phyloP scores from a whole-genome alignment of 129 eudicot genomes.

The Saussurea involucrata region DNA sequence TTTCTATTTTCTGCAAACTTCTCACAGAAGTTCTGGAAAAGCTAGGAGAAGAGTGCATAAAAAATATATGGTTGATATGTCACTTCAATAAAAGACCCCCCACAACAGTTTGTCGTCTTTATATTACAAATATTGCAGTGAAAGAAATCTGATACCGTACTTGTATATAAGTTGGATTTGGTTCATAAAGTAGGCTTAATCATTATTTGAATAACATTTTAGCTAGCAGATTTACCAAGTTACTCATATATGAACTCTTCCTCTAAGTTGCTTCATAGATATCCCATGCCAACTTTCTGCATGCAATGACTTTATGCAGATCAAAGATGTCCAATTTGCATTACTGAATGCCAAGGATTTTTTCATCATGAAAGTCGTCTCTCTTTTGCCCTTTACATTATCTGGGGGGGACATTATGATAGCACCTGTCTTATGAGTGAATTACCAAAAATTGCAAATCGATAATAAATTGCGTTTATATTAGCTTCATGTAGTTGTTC shows the following conservation, averaged over 20 bases:
- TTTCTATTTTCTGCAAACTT: background rate
- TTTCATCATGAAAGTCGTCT: background rate
- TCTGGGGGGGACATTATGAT: background rate
- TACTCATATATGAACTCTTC: background rate
- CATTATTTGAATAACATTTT: too few relatives aligned
- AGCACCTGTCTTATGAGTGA: background rate
- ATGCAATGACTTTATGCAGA: background rate
- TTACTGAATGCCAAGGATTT: background rate
- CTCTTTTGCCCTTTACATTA: background rate
- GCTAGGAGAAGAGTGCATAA: background rate
- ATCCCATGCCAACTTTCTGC: background rate
- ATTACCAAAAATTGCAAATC: background rate
- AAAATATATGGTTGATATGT: background rate
- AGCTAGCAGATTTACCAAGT: too few relatives aligned
- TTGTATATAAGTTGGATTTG: background rate
- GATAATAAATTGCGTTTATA: background rate
- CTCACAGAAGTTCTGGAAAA: background rate
- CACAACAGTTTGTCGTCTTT: background rate
- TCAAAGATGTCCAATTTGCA: background rate
- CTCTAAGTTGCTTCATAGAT: background rate
- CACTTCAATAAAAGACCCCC: background rate
- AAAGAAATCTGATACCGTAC: background rate
- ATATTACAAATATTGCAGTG: background rate
- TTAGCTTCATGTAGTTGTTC: background rate
- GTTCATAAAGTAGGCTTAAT: background rate